Percentiles rank a stretch among this genome's conserved stretches.
Conservation (phyloP, 768 basidiomycete genomes). For the Macrocybe gigantea region DNA sequence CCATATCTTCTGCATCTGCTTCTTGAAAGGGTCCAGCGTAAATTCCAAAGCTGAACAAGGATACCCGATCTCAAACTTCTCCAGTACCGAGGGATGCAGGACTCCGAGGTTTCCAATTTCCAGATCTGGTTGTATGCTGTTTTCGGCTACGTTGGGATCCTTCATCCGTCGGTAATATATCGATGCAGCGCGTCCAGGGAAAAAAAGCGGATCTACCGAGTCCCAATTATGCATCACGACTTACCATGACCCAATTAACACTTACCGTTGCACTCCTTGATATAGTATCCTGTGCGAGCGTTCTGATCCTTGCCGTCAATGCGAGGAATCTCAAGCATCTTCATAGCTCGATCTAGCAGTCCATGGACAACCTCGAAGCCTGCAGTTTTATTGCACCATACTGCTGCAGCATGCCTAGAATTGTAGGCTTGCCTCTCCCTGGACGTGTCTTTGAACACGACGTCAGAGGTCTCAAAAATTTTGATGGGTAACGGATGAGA, state of each 20-base stretch:
- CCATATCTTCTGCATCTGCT: conserved; percentile 53
- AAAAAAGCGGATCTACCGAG: conserved; percentile 78
- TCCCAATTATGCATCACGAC: too few species aligned
- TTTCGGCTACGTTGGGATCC: conserved; percentile 30
- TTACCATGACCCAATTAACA: conserved; percentile 1
- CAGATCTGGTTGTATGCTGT: conserved; percentile 38
- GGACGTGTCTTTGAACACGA: conserved; percentile 79
- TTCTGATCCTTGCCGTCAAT: conserved; percentile 53
- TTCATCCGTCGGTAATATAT: conserved; percentile 77
- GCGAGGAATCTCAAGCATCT: conserved; percentile 87
- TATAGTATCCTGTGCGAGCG: conserved; percentile 80
- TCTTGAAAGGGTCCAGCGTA: conserved; percentile 91
- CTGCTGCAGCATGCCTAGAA: conserved; percentile 79
- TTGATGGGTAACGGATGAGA: conserved; percentile 89
- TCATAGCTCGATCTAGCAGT: conserved; percentile 91
- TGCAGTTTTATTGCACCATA: conserved; percentile 96
- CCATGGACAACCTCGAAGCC: conserved; percentile 98
- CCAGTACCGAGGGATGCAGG: conserved; percentile 86
- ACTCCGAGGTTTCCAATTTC: conserved; percentile 89
- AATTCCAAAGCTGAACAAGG: conserved; percentile 96
- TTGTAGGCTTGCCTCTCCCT: conserved; percentile 85
- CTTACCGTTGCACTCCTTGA: conserved; percentile 80
- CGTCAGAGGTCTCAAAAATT: conserved; percentile 91
- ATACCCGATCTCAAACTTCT: conserved; percentile 90
- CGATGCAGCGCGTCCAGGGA: conserved; percentile 91